Percentiles rank a stretch among this genome's conserved stretches.
Conservation (phyloP, 2,329 filamentous ascomycete genomes). For the Cryphonectria naterciae region DNA sequence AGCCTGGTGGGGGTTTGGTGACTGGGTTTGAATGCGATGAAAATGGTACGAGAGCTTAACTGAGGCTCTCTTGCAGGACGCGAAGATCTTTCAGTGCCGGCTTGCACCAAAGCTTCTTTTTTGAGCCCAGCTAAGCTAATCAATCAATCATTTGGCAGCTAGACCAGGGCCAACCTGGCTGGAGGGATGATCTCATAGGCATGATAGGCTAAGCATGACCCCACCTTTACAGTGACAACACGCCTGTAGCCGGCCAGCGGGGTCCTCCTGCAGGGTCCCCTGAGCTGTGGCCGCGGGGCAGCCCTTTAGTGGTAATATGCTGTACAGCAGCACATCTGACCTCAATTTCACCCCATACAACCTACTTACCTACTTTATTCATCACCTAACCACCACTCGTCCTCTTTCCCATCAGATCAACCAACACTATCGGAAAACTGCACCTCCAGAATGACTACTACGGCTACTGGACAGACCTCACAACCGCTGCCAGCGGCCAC, state of each 20-base stretch:
- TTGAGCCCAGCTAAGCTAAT: neutral
- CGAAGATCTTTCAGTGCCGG: constrained; percentile 15
- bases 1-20: constrained; percentile 11
- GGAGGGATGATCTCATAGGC: constrained; percentile 27
- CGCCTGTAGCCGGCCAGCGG: constrained; percentile 12
- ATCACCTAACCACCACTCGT: neutral
- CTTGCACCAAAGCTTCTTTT: neutral
- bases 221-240: constrained; percentile 17
- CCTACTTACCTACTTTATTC: neutral
- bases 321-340: neutral
- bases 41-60: neutral
- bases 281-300: neutral
- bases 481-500: neutral
- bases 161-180: constrained; percentile 9
- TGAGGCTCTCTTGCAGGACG: neutral
- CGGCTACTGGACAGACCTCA: constrained; percentile 1
- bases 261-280: constrained; percentile 16
- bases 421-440: neutral
- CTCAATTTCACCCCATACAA: neutral
- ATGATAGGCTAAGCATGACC: constrained; percentile 23
- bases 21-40: neutral
- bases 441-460: constrained; percentile 4
- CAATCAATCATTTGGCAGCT: neutral
- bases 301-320: neutral
- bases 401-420: neutral